phyloP scores from a whole-genome alignment of 2,329 filamentous ascomycete species.

The Fusarium pseudograminearum region DNA sequence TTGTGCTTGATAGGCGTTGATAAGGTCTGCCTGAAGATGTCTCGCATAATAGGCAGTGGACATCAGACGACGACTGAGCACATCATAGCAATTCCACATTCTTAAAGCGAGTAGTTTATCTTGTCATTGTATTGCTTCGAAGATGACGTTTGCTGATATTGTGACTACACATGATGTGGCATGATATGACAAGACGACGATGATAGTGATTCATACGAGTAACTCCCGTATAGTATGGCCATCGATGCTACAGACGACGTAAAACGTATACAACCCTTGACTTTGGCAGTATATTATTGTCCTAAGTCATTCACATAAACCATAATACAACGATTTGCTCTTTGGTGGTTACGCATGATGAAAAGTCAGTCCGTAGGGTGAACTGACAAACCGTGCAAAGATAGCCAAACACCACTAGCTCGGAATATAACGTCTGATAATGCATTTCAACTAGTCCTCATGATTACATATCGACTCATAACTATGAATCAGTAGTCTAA shows the following conservation, averaged over 20 bases:
- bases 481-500: too few species aligned
- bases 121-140: neutral
- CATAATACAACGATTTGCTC: neutral
- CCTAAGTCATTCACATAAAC: too few species aligned
- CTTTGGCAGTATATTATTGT: rapidly evolving
- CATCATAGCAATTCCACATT: neutral
- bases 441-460: neutral
- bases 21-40: neutral
- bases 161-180: neutral
- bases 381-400: rapidly evolving
- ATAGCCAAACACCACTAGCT: too few species aligned
- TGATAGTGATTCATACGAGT: neutral
- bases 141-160: neutral
- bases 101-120: neutral
- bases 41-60: neutral
- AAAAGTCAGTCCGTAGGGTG: rapidly evolving
- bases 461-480: too few species aligned
- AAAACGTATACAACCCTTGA: too few species aligned
- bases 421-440: neutral
- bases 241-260: neutral
- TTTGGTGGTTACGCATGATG: neutral
- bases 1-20: neutral
- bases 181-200: neutral
- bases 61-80: neutral
- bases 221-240: neutral